These are phyloP conservation scores for Mycena vulgaris DNA, from an alignment of 768 basidiomycete species.

Conservation along the genomic window DNA sequence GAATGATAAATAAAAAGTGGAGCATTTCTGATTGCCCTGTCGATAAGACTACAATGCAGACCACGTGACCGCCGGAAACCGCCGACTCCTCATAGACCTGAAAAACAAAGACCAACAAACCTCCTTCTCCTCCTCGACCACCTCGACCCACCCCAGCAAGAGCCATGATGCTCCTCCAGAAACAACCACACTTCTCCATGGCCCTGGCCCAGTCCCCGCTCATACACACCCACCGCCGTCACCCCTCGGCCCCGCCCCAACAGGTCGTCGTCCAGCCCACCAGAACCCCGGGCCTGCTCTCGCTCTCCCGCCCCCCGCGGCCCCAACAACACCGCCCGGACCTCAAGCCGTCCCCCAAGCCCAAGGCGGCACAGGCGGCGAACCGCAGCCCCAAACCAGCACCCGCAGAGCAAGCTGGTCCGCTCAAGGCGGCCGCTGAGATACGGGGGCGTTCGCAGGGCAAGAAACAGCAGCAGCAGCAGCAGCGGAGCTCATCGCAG, in stretches of 20 bases:
- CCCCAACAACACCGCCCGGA: conserved; percentile 18
- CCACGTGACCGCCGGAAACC: too few species aligned
- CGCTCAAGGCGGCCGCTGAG: conserved; percentile 51
- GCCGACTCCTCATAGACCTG: too few species aligned
- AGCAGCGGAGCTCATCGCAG: conserved; percentile 48
- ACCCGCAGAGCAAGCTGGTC: conserved; percentile 42
- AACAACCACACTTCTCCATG: conserved; percentile 56
- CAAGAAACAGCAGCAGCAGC: conserved; percentile 62
- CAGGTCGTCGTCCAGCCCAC: conserved; percentile 77
- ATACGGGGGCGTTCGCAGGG: conserved; percentile 50
- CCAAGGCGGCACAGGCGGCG: conserved; percentile 48
- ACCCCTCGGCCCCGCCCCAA: conserved; percentile 74
- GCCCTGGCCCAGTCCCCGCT: conserved; percentile 42
- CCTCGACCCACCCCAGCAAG: not conserved
- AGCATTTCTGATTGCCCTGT: too few species aligned
- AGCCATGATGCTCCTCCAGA: conserved; percentile 67
- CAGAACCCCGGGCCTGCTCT: conserved; percentile 79
- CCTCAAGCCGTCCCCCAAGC: conserved; percentile 53
- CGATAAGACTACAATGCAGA: too few species aligned
- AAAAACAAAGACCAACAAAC: too few species aligned
- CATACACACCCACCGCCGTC: conserved; percentile 65
- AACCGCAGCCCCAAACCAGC: conserved; percentile 49
- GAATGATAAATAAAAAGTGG: too few species aligned
- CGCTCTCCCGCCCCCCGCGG: conserved; percentile 72
- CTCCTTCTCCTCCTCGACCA: too few species aligned